Base-by-base conservation (phyloP, 257 asterid species). In the Oldenlandia corymbosa region DNA sequence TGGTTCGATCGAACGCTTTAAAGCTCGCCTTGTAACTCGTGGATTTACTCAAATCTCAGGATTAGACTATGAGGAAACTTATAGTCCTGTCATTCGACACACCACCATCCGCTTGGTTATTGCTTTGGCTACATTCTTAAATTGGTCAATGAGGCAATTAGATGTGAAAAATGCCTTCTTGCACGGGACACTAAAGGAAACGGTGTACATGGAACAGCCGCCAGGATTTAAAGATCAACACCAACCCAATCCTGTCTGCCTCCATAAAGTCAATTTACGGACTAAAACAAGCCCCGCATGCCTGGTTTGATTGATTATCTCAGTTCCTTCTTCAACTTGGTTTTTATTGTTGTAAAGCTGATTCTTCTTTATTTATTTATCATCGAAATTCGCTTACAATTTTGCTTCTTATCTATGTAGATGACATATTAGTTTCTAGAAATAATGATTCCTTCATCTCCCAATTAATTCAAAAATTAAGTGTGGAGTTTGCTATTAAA, bases 221-320 rank as follows among this genome's bases (percentile, higher is more conserved):
- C 58, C 10, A 8, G 7, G 57, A 5, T 48, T 48, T 45, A 16
- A 5, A 5, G 45, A 63, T 47, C 32, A 17, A 2, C 7, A 1
- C 0, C 27, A 47, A n/a, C 46, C 67, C 10, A 5, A 46, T 28
- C 28, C 17, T 58, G 39, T 54, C 1, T 58, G 7, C 7, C 64
- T 58, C 3, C 48, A 34, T 26, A 4, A 59, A 59, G 31, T 59
- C 64, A 20, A 49, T 59, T 59, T 55, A 59, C 2, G 27, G 48
- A 1, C 10, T 59, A 10, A 37, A 59, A n/a, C 31, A 59, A 8
- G 49, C 32, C 2, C 50, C 64, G 0, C 32, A 8, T 6, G 50
- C 50, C 2, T 59, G 31, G 49, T 59, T 21, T 59, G 32, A 59
- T 37, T 32, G 32, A 0, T 26, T 59, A 20, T 59, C 50, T 39